Evolutionary conservation across 306 rosid species (phyloP).

Genomic region (Lupinus albus): DNA sequence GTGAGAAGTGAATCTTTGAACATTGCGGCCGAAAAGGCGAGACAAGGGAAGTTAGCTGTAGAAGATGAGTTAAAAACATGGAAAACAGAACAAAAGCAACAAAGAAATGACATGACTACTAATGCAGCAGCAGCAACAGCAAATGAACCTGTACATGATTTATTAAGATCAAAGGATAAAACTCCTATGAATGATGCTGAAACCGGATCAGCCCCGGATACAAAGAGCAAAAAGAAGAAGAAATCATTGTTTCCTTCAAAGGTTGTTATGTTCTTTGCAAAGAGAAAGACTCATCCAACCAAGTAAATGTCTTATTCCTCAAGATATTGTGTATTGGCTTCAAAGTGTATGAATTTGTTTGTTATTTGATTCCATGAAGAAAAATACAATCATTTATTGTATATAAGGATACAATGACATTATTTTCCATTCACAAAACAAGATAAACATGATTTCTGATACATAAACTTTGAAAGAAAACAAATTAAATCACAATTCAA

Average conservation of each 20-base stretch:
- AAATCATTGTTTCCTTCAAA: slow-evolving; percentile 66
- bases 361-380: slow-evolving; percentile 30
- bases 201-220: slow-evolving; percentile 52
- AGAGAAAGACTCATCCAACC: slow-evolving; percentile 59
- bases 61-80: slow-evolving; percentile 78
- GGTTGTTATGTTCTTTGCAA: slow-evolving; percentile 78
- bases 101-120: slow-evolving; percentile 43
- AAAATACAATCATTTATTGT: slow-evolving; percentile 29
- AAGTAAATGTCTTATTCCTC: slow-evolving; percentile 42
- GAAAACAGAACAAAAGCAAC: slow-evolving; percentile 69
- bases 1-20: slow-evolving; percentile 66
- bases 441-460: not conserved
- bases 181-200: slow-evolving; percentile 41
- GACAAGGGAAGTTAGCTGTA: slow-evolving; percentile 73
- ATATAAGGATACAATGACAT: not conserved
- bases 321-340: slow-evolving; percentile 13
- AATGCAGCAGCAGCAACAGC: slow-evolving; percentile 1
- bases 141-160: slow-evolving; percentile 26
- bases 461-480: too few relatives aligned
- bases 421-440: too few relatives aligned
- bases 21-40: slow-evolving; percentile 71
- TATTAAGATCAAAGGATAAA: slow-evolving; percentile 44
- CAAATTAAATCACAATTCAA: too few relatives aligned
- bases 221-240: slow-evolving; percentile 70
- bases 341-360: slow-evolving; percentile 31